phyloP scores from a whole-genome alignment of 495 filamentous ascomycete species.

The Talaromyces borbonicus region DNA sequence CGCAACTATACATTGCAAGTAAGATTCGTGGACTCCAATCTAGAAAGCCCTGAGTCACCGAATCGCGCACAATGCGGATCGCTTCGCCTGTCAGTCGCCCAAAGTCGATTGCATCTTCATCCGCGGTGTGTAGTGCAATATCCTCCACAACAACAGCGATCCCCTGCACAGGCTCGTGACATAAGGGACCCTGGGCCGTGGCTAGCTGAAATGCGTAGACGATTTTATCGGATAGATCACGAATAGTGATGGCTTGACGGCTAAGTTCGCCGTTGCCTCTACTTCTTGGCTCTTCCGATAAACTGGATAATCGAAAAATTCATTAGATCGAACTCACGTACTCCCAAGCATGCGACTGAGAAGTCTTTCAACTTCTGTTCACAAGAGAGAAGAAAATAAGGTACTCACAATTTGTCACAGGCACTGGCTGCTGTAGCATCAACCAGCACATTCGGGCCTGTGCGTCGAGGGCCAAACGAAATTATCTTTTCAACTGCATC shows the following conservation, averaged over 20 bases:
- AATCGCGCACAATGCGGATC: constrained; percentile 74
- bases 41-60: constrained; percentile 79
- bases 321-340: no score
- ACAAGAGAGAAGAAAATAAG: neutral
- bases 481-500: constrained; percentile 69
- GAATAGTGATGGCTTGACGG: constrained; percentile 46
- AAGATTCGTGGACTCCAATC: constrained; percentile 92
- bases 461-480: constrained; percentile 78
- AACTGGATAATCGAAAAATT: no score
- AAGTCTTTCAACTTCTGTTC: neutral
- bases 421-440: constrained; percentile 66
- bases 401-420: constrained; percentile 64
- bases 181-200: constrained; percentile 82
- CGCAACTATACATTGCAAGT: constrained; percentile 96
- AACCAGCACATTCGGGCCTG: constrained; percentile 83
- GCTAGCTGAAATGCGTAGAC: constrained; percentile 88
- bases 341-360: no score
- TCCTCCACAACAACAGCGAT: constrained; percentile 87
- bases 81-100: constrained; percentile 82
- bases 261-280: constrained; percentile 3
- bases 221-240: constrained; percentile 82
- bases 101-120: constrained; percentile 58
- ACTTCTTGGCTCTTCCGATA: constrained; percentile 7
- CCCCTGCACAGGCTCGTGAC: constrained; percentile 88
- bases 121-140: constrained; percentile 46